A percentile compares a stretch with the other conserved stretches of the same genome.
phyloP scores from a whole-genome alignment of 768 basidiomycete species.

The Saitozyma sp. region DNA sequence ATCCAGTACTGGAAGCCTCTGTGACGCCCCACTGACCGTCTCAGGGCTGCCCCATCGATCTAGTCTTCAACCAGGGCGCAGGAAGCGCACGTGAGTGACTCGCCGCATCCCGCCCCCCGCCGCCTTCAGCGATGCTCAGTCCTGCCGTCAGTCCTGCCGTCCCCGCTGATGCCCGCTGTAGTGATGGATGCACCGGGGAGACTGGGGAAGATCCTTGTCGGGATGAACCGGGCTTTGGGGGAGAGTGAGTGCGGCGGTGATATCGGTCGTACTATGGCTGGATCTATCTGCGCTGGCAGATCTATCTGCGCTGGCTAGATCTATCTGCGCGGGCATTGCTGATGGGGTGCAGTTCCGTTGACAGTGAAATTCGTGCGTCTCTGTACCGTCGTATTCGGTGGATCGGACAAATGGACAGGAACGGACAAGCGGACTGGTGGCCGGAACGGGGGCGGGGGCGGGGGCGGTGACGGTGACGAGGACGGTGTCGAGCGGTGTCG shows the following conservation, averaged over 20 bases:
- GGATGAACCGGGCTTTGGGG: slow-evolving; percentile 88
- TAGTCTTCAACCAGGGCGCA: slow-evolving; percentile 87
- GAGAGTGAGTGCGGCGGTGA: slow-evolving; percentile 56
- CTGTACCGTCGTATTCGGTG: too few relatives aligned
- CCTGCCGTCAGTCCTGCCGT: background rate
- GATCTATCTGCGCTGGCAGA: background rate
- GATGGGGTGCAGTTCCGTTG: slow-evolving; percentile 62
- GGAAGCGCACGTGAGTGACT: slow-evolving; percentile 75
- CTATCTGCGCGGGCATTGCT: background rate
- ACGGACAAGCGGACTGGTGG: too few relatives aligned
- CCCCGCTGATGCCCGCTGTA: slow-evolving; percentile 46
- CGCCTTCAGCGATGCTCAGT: too few relatives aligned
- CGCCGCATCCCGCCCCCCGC: background rate
- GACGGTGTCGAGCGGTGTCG: too few relatives aligned
- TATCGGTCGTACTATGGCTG: background rate
- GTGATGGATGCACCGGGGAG: slow-evolving; percentile 81
- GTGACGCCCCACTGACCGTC: too few relatives aligned
- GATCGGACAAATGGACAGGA: too few relatives aligned
- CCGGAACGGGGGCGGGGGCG: too few relatives aligned
- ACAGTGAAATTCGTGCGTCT: slow-evolving; percentile 52
- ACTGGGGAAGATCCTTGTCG: slow-evolving; percentile 79
- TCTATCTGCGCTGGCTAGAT: background rate
- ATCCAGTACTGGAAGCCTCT: too few relatives aligned
- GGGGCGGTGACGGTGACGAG: slow-evolving; percentile 53
- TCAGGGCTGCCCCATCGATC: slow-evolving; percentile 94